A percentile compares a stretch with the other conserved stretches of the same genome.
Evolutionary conservation across 148 eudicot species (phyloP).

Genomic region (Rhododendron vialii): DNA sequence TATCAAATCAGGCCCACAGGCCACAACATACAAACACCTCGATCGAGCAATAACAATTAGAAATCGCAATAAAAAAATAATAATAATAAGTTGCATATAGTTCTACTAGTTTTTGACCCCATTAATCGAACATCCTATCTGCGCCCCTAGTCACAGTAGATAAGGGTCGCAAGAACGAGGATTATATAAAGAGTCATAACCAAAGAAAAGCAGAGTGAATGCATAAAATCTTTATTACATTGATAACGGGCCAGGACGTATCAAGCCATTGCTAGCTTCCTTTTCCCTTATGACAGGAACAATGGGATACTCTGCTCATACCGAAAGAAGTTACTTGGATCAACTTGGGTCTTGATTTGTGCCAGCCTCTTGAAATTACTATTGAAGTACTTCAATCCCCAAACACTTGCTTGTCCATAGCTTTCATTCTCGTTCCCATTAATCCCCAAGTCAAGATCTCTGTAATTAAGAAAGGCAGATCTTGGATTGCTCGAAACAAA

Average conservation of each 20-base stretch:
- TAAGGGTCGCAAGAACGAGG: neutral
- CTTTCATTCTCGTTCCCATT: conserved; percentile 16
- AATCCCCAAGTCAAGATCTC: conserved; percentile 36
- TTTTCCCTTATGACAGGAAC: neutral
- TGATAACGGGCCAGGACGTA: neutral
- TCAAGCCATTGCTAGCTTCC: neutral
- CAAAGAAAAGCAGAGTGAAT: neutral
- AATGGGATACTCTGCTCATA: neutral
- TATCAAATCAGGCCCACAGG: too few species aligned
- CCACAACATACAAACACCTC: too few species aligned
- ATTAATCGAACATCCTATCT: too few species aligned
- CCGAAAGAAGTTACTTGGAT: neutral
- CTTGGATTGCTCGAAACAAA: conserved; percentile 35
- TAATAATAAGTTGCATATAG: too few species aligned
- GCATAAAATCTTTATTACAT: neutral
- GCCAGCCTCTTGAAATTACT: conserved; percentile 16
- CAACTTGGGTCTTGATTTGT: neutral
- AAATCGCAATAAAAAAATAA: too few species aligned
- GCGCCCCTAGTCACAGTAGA: neutral
- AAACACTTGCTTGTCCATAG: conserved; percentile 7
- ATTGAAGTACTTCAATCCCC: conserved; percentile 30
- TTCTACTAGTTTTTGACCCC: too few species aligned
- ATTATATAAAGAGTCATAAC: neutral
- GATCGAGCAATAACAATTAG: too few species aligned
- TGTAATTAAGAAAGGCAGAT: conserved; percentile 32